Base-by-base conservation (phyloP, 2,329 filamentous ascomycete genomes). In the Sporothrix pallida region DNA sequence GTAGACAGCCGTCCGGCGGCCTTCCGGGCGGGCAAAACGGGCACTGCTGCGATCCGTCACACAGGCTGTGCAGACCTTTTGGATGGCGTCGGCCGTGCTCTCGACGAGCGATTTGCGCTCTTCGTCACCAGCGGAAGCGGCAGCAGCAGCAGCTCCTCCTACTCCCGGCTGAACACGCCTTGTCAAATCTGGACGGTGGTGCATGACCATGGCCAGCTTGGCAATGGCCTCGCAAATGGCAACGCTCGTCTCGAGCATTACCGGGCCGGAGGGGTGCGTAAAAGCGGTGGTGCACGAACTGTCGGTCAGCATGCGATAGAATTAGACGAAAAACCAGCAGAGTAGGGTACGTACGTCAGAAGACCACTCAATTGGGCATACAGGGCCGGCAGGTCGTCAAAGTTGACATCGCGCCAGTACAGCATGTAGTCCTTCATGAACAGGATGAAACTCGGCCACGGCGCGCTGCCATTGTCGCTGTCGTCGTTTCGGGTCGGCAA, bases 61-160 rank as follows among this genome's bases (percentile, higher is more conserved):
- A 76, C 95, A 98, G 54, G 93, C 94, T 12, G 93, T 96, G 80
- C 98, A 97, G 26, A 95, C 94, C 80, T 94, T 93, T 75, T 97
- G 92, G 74, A 98, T 92, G 70, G 93, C 92, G 79, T 98, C 95
- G 20, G 94, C 94, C 1, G 94, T 94, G 37, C 91, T 90, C 81
- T 97, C 95, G 12, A 95, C 93, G 56, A 98, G 87, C 1, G 94
- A 89, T 80, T 90, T 94, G 77, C 92, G 89, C 77, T 90, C 89
- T 71, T 92, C 90, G 37, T 91, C 90, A 9, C 48, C 67, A 7
- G 26, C 48, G 3, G 54, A 46, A 8, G 48, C 67, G 9, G 86
- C 85, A 15, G 88, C 84, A 13, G 82, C 79, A 46, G 82, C 80
- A 63, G 79, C 71, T 5, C 44, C 71, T 1, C 52, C 68, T 78